Percentiles rank a stretch among this genome's conserved stretches.
Evolutionary conservation across 305 asterid genomes (phyloP).

Genomic region (Ajuga reptans): DNA sequence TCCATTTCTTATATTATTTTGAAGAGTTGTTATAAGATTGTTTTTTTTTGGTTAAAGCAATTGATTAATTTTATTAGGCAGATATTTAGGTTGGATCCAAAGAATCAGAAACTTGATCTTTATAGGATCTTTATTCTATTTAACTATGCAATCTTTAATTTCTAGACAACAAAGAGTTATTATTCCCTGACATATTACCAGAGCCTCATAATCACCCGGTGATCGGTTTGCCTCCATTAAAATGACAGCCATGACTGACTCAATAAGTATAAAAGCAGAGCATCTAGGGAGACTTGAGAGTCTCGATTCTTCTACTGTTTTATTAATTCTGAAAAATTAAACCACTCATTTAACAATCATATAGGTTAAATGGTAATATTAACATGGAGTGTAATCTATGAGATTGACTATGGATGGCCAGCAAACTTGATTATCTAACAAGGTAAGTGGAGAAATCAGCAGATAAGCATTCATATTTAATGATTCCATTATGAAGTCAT

Average conservation of each 20-base stretch:
- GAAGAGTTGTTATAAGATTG: too few species aligned
- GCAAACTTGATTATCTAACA: background rate
- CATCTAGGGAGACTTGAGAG: background rate
- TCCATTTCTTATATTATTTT: background rate
- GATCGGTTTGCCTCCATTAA: background rate
- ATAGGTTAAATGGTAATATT: background rate
- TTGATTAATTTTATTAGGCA: too few species aligned
- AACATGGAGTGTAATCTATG: background rate
- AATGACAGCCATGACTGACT: background rate
- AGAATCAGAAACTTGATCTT: background rate
- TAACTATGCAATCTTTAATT: background rate
- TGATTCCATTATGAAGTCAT: too few species aligned
- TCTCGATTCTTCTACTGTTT: background rate
- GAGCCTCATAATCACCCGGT: background rate
- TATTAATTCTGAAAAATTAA: background rate
- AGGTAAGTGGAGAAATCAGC: background rate
- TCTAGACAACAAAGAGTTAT: background rate
- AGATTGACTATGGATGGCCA: background rate
- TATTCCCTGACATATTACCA: background rate
- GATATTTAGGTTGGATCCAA: too few species aligned
- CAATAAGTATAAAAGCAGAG: background rate
- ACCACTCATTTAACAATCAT: background rate
- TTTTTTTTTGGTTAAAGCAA: too few species aligned
- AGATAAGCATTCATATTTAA: too few species aligned
- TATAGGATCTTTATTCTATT: background rate